Conservation (phyloP, 768 basidiomycete genomes). For the Stropharia rugosoannulata region DNA sequence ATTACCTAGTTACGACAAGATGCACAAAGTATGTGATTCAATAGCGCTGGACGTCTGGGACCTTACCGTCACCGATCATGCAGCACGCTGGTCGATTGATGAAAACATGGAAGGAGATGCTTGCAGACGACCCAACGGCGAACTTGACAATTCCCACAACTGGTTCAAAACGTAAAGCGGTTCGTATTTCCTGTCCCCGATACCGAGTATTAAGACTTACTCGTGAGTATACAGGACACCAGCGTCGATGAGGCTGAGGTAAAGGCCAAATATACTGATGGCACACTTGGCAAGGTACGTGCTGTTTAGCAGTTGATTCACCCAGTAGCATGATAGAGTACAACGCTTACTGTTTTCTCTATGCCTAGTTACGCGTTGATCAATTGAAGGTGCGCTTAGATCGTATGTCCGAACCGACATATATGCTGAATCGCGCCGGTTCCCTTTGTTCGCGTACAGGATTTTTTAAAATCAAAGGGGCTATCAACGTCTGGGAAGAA, state of each 20-base stretch:
- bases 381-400: slow-evolving; percentile 63
- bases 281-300: slow-evolving; percentile 63
- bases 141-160: slow-evolving; percentile 43
- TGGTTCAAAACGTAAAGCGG: slow-evolving; percentile 73
- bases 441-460: slow-evolving; percentile 35
- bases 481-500: slow-evolving; percentile 67
- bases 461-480: slow-evolving; percentile 72
- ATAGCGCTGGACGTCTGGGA: background rate
- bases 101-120: slow-evolving; percentile 65
- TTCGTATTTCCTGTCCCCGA: slow-evolving; percentile 32
- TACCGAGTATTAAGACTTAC: background rate
- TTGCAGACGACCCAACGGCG: slow-evolving; percentile 66
- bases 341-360: slow-evolving; percentile 6
- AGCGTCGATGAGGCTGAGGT: slow-evolving; percentile 74
- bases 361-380: slow-evolving; percentile 65
- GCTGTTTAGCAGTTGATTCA: slow-evolving; percentile 13
- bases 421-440: slow-evolving; percentile 5
- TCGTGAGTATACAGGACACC: slow-evolving; percentile 44
- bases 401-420: slow-evolving; percentile 2
- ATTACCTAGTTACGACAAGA: slow-evolving; percentile 69
- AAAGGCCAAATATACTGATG: slow-evolving; percentile 60
- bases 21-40: slow-evolving; percentile 62
- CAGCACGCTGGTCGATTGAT: slow-evolving; percentile 42
- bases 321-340: background rate
- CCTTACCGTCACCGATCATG: slow-evolving; percentile 4